Percentiles rank a stretch among this genome's conserved stretches.
phyloP scores from a whole-genome alignment of 2,329 filamentous ascomycete species.

The Amauroascus niger region DNA sequence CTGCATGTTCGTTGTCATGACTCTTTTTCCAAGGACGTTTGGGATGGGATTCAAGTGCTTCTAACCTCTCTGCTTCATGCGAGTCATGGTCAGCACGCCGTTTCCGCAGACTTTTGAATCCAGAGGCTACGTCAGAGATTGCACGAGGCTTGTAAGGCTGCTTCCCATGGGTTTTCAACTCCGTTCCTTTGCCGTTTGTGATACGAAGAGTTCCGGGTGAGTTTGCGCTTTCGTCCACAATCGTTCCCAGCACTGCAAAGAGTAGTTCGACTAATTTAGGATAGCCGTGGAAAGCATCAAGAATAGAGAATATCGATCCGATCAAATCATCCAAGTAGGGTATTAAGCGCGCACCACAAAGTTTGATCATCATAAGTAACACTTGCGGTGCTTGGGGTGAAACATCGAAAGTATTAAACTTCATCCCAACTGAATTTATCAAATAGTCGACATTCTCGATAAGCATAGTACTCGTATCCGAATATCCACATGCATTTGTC shows the following conservation, averaged over 20 bases:
- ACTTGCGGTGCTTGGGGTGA: constrained; percentile 86
- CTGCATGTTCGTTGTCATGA: constrained; percentile 17
- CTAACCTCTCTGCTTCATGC: constrained; percentile 3
- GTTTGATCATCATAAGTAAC: constrained; percentile 81
- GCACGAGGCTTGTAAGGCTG: constrained; percentile 24
- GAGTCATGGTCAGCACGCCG: constrained; percentile 23
- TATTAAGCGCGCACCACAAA: constrained; percentile 71
- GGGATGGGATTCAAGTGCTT: constrained; percentile 18
- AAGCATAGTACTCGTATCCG: constrained; percentile 64
- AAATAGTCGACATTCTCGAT: constrained; percentile 93
- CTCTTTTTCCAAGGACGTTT: constrained; percentile 22
- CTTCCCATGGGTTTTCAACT: constrained; percentile 24
- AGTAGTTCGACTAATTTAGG: constrained; percentile 72
- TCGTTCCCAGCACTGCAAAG: constrained; percentile 70
- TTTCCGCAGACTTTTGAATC: constrained; percentile 28
- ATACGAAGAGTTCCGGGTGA: constrained; percentile 41
- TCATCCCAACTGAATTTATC: constrained; percentile 80
- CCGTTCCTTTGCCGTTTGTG: constrained; percentile 24
- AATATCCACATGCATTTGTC: constrained; percentile 65
- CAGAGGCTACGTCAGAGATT: constrained; percentile 27
- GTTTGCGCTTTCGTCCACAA: constrained; percentile 71
- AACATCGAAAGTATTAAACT: constrained; percentile 84
- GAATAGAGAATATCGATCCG: constrained; percentile 76
- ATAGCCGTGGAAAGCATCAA: constrained; percentile 96
- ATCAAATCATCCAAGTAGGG: constrained; percentile 89